Conservation (phyloP, 257 asterid species). For the Gentiana dahurica region DNA sequence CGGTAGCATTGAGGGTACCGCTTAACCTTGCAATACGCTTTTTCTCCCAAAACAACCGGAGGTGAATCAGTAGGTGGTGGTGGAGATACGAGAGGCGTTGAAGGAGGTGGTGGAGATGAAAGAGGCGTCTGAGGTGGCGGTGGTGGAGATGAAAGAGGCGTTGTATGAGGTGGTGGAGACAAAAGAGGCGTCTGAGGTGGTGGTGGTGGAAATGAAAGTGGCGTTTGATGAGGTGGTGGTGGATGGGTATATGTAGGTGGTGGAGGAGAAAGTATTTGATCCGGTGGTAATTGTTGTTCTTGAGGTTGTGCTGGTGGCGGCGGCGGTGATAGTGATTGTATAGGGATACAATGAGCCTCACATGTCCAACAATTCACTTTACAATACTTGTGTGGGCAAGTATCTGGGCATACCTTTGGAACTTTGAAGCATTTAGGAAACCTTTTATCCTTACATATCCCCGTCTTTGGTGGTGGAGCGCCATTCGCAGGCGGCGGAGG, state of each 20-base stretch:
- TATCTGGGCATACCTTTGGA: no score
- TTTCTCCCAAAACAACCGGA: slow-evolving; percentile 26
- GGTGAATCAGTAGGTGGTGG: slow-evolving; percentile 20
- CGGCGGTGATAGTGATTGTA: neutral
- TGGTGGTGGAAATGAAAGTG: slow-evolving; percentile 17
- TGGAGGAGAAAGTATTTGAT: neutral
- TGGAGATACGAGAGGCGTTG: slow-evolving; percentile 13
- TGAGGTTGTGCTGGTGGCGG: neutral
- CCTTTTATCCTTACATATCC: no score
- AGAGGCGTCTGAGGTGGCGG: slow-evolving; percentile 15
- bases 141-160: slow-evolving; percentile 12
- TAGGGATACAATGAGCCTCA: neutral
- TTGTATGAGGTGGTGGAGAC: slow-evolving; percentile 14
- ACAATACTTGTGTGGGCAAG: neutral
- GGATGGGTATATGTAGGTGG: slow-evolving; percentile 7
- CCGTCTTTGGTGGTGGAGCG: slow-evolving; percentile 9
- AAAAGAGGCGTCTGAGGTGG: slow-evolving; percentile 12
- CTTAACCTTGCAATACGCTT: slow-evolving; percentile 15
- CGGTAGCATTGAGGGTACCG: slow-evolving; percentile 15
- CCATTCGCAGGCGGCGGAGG: slow-evolving; percentile 1
- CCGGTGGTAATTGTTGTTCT: no score
- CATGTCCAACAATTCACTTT: no score
- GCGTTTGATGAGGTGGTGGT: slow-evolving; percentile 14
- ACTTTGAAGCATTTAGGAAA: no score
- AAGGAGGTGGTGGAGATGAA: slow-evolving; percentile 20